phyloP scores from a whole-genome alignment of 2,329 filamentous ascomycete genomes.

The Colletotrichum noveboracense region DNA sequence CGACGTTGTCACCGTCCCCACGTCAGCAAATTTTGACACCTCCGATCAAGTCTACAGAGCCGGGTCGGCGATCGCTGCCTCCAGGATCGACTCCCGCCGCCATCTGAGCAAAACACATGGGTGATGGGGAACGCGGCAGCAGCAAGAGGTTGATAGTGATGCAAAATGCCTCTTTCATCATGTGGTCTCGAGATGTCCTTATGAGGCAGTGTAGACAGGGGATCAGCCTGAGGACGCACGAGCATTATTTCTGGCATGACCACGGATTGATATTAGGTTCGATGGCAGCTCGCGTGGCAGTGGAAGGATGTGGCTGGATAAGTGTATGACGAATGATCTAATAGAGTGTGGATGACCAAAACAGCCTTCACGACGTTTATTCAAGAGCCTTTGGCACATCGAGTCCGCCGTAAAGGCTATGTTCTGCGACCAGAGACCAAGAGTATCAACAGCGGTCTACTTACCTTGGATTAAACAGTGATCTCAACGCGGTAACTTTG shows the following conservation, averaged over 20 bases:
- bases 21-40: slow-evolving; percentile 64
- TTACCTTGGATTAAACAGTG: neutral
- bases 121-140: neutral
- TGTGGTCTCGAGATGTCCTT: neutral
- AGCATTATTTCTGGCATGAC: neutral
- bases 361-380: neutral
- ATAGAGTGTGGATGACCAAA: slow-evolving; percentile 1
- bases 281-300: neutral
- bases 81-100: neutral
- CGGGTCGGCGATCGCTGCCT: slow-evolving; percentile 4
- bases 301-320: neutral
- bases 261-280: neutral
- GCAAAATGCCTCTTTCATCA: neutral
- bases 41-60: slow-evolving; percentile 59
- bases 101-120: neutral
- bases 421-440: neutral
- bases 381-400: neutral
- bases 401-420: neutral
- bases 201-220: neutral
- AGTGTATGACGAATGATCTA: neutral
- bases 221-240: neutral
- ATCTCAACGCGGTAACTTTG: neutral
- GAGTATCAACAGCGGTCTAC: neutral
- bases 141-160: neutral
- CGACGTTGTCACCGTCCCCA: slow-evolving; percentile 62